Evolutionary conservation across 2,329 filamentous ascomycete species (phyloP), one percentile per base, ranked within the genome.

Genomic region (Cordyceps farinosa): DNA sequence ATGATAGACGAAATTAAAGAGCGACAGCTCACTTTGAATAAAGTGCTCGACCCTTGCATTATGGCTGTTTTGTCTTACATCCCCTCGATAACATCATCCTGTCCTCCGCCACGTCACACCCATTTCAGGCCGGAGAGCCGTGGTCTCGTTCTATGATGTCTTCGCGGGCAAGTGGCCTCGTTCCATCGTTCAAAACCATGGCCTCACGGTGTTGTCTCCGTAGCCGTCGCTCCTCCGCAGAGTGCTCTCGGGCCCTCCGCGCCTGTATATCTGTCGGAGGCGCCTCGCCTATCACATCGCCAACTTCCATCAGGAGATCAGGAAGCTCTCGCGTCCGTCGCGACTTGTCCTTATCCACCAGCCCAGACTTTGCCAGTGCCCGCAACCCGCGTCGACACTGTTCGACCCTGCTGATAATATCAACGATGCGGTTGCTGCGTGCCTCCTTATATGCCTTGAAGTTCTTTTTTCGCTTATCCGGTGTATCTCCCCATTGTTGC

Each of bases 161-260:
- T 51, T 86, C 86, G 66, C 87, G 84, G 4, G 84, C 87, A 51
- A 96, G 74, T 1, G 90, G 89, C 38, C 88, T 83, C 29, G 86
- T 91, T n/a, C 91, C 90, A 70, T 96, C 92, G 70, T 92, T 94
- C 63, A 97, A 79, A 27, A 97, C 92, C 85, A 97, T 93, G 5
- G 92, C 92, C 77, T 97, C 92, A 67, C 92, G 84, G 71, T 94
- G 84, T 56, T 91, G 84, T 67, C 92, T 84, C 65, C 92, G 81
- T 65, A 93, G 80, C 60, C 89, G 84, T 70, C 90, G 87, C 73
- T 94, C 90, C 71, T 87, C 87, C 7, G 76, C 79, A 64, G 80
- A 86, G 72, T 86, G 83, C 63, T 85, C 83, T 65, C 80, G 69
- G 2, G 74, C 71, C 42, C 76, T 69, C 38, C 74, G 69, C 6